Evolutionary conservation across 495 filamentous ascomycete genomes (phyloP).

Genomic region (Penicillium cataractarum): DNA sequence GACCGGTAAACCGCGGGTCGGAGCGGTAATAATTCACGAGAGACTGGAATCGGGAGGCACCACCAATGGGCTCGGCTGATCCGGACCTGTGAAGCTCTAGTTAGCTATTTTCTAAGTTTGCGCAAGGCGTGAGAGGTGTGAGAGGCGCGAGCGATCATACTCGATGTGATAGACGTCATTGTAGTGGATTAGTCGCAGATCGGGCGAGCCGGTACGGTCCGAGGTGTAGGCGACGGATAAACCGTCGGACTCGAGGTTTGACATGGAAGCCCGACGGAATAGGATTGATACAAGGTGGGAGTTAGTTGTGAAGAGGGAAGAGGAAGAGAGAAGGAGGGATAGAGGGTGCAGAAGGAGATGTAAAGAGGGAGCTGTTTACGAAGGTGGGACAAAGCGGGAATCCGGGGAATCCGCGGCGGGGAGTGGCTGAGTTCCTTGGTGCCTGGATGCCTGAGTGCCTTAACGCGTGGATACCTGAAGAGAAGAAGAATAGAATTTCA

Average conservation of each 20-base stretch:
- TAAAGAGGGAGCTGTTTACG: slow-evolving; percentile 16
- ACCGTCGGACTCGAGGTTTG: slow-evolving; percentile 37
- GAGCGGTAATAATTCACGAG: slow-evolving; percentile 72
- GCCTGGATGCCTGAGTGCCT: slow-evolving; percentile 19
- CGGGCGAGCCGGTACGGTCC: slow-evolving; percentile 58
- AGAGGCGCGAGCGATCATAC: slow-evolving; percentile 32
- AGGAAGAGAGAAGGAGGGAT: slow-evolving; percentile 1
- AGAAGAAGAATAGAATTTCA: background rate
- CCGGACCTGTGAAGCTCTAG: slow-evolving; percentile 44
- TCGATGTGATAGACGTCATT: slow-evolving; percentile 95
- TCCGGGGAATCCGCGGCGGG: slow-evolving; percentile 19
- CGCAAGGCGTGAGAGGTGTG: background rate
- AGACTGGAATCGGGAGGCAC: slow-evolving; percentile 77
- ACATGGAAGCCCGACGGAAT: slow-evolving; percentile 27
- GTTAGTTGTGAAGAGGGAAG: background rate
- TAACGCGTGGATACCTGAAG: slow-evolving; percentile 13
- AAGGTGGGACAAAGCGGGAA: slow-evolving; percentile 14
- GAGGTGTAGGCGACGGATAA: slow-evolving; percentile 57
- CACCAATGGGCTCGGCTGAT: slow-evolving; percentile 80
- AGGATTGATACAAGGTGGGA: background rate
- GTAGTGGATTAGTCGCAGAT: slow-evolving; percentile 81
- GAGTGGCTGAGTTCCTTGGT: slow-evolving; percentile 12
- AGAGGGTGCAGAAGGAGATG: background rate
- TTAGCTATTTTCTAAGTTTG: background rate
- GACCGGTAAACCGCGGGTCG: slow-evolving; percentile 56